Conservation (phyloP, 495 filamentous ascomycete species). For the Copromyces sp. region DNA sequence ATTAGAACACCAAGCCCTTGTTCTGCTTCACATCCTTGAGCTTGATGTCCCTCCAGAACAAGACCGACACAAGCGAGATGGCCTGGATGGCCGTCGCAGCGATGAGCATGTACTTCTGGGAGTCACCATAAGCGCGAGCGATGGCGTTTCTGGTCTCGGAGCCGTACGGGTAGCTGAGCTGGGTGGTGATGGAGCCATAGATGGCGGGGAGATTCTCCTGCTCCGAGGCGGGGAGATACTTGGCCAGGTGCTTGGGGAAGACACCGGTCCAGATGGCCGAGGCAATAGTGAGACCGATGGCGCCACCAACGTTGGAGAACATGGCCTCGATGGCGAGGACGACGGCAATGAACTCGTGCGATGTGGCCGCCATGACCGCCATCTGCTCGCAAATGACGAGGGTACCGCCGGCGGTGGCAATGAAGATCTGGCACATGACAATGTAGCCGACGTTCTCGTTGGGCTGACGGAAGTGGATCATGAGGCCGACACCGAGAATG, state of each 20-base stretch:
- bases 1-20: constrained; percentile 17
- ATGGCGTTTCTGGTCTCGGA: constrained; percentile 44
- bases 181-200: constrained; percentile 39
- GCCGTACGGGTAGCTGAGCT: constrained; percentile 44
- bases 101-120: constrained; percentile 46
- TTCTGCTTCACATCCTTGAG: constrained; percentile 42
- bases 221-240: constrained; percentile 48
- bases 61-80: constrained; percentile 35
- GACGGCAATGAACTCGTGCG: constrained; percentile 56
- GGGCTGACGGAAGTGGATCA: constrained; percentile 57
- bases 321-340: constrained; percentile 54
- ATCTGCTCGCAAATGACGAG: constrained; percentile 56
- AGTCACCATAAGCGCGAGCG: constrained; percentile 42
- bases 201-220: constrained; percentile 36
- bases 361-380: constrained; percentile 53
- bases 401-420: constrained; percentile 53
- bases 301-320: constrained; percentile 53
- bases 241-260: constrained; percentile 41
- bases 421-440: constrained; percentile 72
- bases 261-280: constrained; percentile 57
- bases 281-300: constrained; percentile 51
- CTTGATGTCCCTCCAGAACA: constrained; percentile 46
- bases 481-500: constrained; percentile 54
- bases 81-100: constrained; percentile 41
- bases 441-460: constrained; percentile 51